Percentiles rank a stretch among this genome's conserved stretches.
These are phyloP conservation scores for Yarrowia yakushimensis DNA, from an alignment of 805 yeast genomes.

Conservation along the genomic window DNA sequence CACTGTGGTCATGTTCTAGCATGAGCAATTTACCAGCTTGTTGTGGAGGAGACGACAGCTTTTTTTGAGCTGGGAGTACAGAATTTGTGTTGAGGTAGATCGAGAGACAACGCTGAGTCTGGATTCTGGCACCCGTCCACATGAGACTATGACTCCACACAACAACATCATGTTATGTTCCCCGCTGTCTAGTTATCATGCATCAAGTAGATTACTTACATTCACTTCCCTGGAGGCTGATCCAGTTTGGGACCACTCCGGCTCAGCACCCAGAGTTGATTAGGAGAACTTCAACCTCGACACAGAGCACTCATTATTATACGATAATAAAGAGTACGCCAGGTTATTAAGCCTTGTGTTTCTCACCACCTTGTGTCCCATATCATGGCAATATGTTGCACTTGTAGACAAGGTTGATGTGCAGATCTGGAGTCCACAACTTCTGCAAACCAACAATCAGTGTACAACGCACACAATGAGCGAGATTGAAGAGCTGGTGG, in stretches of 20 bases:
- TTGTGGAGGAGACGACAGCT: too few relatives aligned
- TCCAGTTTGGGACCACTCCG: neutral
- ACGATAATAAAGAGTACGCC: neutral
- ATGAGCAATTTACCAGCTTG: too few relatives aligned
- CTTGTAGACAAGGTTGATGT: neutral
- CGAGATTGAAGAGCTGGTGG: slow-evolving; percentile 14
- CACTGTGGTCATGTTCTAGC: too few relatives aligned
- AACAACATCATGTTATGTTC: neutral
- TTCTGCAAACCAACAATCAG: neutral
- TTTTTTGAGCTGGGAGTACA: too few relatives aligned
- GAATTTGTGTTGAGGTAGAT: neutral
- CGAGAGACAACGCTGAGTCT: too few relatives aligned
- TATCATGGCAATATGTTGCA: neutral
- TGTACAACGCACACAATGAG: neutral
- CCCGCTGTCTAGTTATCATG: neutral
- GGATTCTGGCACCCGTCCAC: too few relatives aligned
- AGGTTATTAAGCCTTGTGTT: neutral
- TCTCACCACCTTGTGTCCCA: neutral
- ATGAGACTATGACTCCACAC: neutral
- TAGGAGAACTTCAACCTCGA: too few relatives aligned
- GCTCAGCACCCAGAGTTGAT: neutral
- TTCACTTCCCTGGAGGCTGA: neutral
- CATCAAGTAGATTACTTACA: neutral
- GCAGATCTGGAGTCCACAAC: slow-evolving; percentile 1
- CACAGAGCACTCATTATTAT: too few relatives aligned